Evolutionary conservation across 208 protist species (phyloP).

Genomic region (Wallacemonas sp.): DNA sequence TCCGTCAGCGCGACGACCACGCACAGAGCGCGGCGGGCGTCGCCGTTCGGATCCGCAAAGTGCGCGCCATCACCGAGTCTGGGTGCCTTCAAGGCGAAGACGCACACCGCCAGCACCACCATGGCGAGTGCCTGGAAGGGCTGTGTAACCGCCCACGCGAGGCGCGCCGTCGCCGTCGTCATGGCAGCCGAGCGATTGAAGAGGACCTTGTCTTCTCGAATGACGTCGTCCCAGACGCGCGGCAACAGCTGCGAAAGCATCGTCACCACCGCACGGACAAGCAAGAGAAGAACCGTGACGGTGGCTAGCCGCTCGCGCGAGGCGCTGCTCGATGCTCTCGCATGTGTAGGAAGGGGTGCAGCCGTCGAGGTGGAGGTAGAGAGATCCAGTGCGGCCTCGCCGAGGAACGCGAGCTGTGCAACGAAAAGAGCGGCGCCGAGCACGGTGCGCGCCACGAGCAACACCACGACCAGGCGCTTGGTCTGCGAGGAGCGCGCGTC

Average conservation of each 20-base stretch:
- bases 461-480: not conserved
- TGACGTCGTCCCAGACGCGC: conserved; percentile 13
- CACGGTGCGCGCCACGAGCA: not conserved
- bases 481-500: conserved; percentile 2
- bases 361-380: not conserved
- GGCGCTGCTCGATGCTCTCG: not conserved
- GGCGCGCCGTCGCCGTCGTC: conserved; percentile 11
- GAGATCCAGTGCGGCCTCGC: conserved; percentile 3
- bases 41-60: conserved; percentile 6
- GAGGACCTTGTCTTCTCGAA: conserved; percentile 12
- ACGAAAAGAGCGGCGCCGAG: conserved; percentile 5
- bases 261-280: conserved; percentile 2
- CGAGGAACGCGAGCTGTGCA: not conserved
- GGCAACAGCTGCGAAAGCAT: not conserved
- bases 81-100: not conserved
- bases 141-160: conserved; percentile 3
- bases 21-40: conserved; percentile 14
- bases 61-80: conserved; percentile 13
- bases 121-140: not conserved
- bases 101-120: not conserved
- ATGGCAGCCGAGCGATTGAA: conserved; percentile 11
- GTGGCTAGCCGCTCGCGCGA: not conserved
- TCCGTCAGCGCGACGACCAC: conserved; percentile 16
- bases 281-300: not conserved
- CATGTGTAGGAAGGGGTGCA: not conserved